phyloP scores from a whole-genome alignment of 2,329 filamentous ascomycete genomes.

The Coniella lustricola region DNA sequence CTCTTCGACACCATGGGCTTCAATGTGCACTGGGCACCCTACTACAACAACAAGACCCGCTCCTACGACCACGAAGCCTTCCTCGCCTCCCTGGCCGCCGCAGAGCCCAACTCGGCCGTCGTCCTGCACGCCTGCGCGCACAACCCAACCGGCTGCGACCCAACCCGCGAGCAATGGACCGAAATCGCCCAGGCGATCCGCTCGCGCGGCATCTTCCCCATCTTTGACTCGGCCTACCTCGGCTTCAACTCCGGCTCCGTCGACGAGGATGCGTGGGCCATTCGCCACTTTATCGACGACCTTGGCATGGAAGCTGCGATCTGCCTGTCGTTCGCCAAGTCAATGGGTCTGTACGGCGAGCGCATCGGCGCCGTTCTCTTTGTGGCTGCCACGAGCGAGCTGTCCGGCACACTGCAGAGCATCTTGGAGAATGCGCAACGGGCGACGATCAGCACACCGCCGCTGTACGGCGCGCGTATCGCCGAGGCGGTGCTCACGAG shows the following conservation, averaged over 20 bases:
- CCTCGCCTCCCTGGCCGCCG: constrained; percentile 22
- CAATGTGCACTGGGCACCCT: constrained; percentile 26
- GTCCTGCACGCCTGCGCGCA: constrained; percentile 36
- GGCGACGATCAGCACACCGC: constrained; percentile 29
- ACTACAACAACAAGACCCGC: constrained; percentile 30
- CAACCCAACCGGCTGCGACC: constrained; percentile 36
- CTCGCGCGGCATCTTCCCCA: constrained; percentile 21
- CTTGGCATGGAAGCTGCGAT: constrained; percentile 43
- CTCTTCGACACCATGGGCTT: constrained; percentile 29
- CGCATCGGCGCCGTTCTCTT: constrained; percentile 26
- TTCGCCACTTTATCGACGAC: constrained; percentile 26
- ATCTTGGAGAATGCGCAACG: constrained; percentile 27
- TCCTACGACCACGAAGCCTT: constrained; percentile 27
- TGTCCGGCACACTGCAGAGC: constrained; percentile 19
- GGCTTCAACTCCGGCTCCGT: constrained; percentile 26
- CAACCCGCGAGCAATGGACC: constrained; percentile 27
- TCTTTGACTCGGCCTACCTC: constrained; percentile 28
- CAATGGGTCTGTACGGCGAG: constrained; percentile 41
- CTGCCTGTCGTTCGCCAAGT: constrained; percentile 57
- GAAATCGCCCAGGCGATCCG: constrained; percentile 21
- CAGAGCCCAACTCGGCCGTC: constrained; percentile 23
- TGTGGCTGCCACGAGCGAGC: constrained; percentile 18
- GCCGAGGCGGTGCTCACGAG: constrained; percentile 27
- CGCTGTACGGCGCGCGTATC: constrained; percentile 29
- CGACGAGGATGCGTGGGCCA: constrained; percentile 26